Conservation (phyloP, 257 asterid species). For the Misopates orontium region DNA sequence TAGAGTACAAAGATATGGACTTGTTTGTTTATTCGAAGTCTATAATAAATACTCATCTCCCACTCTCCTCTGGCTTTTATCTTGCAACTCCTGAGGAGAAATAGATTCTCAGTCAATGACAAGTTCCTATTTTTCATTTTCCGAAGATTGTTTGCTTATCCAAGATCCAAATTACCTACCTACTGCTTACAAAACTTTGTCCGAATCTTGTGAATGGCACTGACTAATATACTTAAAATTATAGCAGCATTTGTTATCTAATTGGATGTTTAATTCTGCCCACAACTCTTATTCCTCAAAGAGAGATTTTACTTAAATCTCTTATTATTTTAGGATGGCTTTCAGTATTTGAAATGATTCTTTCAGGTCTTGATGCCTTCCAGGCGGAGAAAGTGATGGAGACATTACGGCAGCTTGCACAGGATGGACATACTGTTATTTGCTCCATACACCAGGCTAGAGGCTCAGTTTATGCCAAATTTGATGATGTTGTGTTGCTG, state of each 20-base stretch:
- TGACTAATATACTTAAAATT: background rate
- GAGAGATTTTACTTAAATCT: constrained; percentile 12
- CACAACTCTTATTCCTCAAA: constrained; percentile 14
- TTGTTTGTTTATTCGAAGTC: too few relatives aligned
- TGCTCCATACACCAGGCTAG: constrained; percentile 99
- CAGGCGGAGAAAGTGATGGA: constrained; percentile 99
- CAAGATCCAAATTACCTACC: background rate
- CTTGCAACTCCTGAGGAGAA: background rate
- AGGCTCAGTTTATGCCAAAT: constrained; percentile 92
- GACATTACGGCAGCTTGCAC: constrained; percentile 80
- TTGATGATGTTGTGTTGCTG: constrained; percentile 88
- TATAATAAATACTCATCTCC: too few relatives aligned
- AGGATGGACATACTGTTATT: constrained; percentile 94
- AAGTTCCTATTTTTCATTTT: background rate
- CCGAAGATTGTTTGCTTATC: background rate
- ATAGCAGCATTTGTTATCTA: background rate
- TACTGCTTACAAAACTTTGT: background rate
- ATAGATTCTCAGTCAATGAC: too few relatives aligned
- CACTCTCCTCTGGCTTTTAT: background rate
- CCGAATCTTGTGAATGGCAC: background rate
- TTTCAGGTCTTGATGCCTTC: constrained; percentile 98
- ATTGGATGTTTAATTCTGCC: constrained; percentile 7
- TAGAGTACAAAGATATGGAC: background rate
- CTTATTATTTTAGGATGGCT: background rate
- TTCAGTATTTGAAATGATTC: constrained; percentile 27